Base-by-base conservation (phyloP, 1,139 yeast genomes). In the Geotrichum cucujoidarum region DNA sequence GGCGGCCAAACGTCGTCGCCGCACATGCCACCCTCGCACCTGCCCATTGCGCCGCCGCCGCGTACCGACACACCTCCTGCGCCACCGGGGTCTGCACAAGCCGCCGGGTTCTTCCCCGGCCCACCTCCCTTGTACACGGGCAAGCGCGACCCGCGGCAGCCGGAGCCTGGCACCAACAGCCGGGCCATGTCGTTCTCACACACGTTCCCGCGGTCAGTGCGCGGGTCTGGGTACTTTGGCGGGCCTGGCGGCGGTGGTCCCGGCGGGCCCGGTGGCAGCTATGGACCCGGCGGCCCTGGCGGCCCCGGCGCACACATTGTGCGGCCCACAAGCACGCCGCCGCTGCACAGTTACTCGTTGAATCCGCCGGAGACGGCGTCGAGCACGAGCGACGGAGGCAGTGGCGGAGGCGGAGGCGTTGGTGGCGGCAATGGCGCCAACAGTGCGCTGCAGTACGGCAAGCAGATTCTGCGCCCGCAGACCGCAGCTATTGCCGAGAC, bases 321-420 rank as follows among this genome's bases (percentile, higher is more conserved):
- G 6, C 33, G 49, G 6, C 49, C 49, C n/a, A 46, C 49, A 4
- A 40, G 45, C 31, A 46, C 49, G 17, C 49, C 49, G 4, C 49
- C 49, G 2, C 30, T 46, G 42, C 45, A 46, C 35, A 40, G 40
- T n/a, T 42, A 42, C 29, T 40, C 41, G 13, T 34, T 40, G 13
- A 35, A 46, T 31, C 39, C 25, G 20, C 40, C 25, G 8, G 31
- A 35, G 24, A 27, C 34, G 25, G 13, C 18, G 7, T 35, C 45
- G 16, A 30, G 33, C 13, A 5, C 20, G 11, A 17, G 29, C 30
- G 43, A 40, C 5, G 40, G n/a, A n/a, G n/a, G n/a, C n/a, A n/a
- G n/a, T n/a, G n/a, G n/a, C n/a, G n/a, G n/a, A n/a, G n/a, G n/a
- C n/a, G n/a, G n/a, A n/a, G n/a, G n/a, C n/a, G n/a, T n/a, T n/a